Percentiles rank a stretch among this genome's conserved stretches.
Evolutionary conservation across 768 basidiomycete genomes (phyloP).

Genomic region (Tulasnella sp.): DNA sequence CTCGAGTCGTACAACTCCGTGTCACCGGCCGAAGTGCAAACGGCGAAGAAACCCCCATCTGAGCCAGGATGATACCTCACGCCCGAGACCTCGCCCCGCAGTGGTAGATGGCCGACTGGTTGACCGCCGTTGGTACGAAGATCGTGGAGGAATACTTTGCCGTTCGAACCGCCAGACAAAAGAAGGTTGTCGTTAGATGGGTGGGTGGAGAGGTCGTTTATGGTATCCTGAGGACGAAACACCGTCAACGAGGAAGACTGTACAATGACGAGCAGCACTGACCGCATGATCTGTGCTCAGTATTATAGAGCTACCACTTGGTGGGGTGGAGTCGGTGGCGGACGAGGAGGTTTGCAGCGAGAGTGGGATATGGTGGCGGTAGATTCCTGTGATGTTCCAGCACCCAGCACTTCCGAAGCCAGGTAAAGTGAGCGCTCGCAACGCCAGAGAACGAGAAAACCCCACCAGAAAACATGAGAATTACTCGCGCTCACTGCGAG

Average conservation of each 20-base stretch:
- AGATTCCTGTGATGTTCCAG: background rate
- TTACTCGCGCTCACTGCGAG: constrained; percentile 12
- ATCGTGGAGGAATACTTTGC: constrained; percentile 7
- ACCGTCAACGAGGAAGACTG: background rate
- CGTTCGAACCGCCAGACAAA: background rate
- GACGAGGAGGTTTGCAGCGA: background rate
- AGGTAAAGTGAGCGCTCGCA: no score
- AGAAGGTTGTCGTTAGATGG: constrained; percentile 20
- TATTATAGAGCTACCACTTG: background rate
- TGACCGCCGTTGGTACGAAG: background rate
- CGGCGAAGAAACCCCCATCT: constrained; percentile 11
- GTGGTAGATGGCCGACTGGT: background rate
- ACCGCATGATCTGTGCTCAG: background rate
- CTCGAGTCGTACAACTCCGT: constrained; percentile 19
- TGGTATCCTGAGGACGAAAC: background rate
- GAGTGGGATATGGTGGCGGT: background rate
- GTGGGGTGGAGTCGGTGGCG: background rate
- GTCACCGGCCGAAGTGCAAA: background rate
- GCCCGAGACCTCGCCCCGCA: background rate
- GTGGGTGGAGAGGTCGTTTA: constrained; percentile 23
- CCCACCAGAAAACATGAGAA: background rate
- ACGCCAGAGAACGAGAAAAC: background rate
- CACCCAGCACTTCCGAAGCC: background rate
- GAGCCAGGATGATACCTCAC: constrained; percentile 20
- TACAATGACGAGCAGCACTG: background rate